Base-by-base conservation (phyloP, 805 yeast genomes). In the Huiozyma sinensis region DNA sequence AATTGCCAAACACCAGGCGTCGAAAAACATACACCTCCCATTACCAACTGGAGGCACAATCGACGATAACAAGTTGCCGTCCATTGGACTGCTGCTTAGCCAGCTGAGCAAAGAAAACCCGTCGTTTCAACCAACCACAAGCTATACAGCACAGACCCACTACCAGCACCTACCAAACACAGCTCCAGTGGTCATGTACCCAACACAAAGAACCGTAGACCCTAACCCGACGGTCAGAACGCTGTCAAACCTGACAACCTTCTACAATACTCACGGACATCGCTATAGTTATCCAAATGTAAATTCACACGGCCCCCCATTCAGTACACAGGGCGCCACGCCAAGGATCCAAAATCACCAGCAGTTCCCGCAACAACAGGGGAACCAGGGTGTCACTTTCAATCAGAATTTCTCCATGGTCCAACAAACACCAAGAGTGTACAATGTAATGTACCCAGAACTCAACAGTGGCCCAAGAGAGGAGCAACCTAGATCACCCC, bases 241-340 rank as follows among this genome's bases (percentile, higher is more conserved):
- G 5, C 41, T 57, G 13, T 50, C 58, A 10, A 48, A 49, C 39
- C 33, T 56, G 33, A 57, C 63, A 6, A 50, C 58, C 6, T 53
- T 58, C 35, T 49, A 46, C 47, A 57, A 53, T 36, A 55, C 59
- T 7, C 42, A 48, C 24, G 60, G 58, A 6, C 60, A 54, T 43
- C 46, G 51, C 32, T 55, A 57, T 42, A 48, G 55, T 3, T 57
- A 55, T 37, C 60, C 60, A 5, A 49, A 42, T 7, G 41, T 38
- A 29, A n/a, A 31, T 28, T 28, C 38, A 39, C 24, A 36, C 44
- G 29, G 5, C 5, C 24, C 24, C 24, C 4, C 24, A 13, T 40
- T 12, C 35, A 24, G 12, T 12, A 4, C 12, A 38, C 38, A n/a
- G 13, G 27, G 13, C 4, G 17, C 11, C 38, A 12, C 38, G 3